These are phyloP conservation scores for Dacryopinax spathularia DNA, from an alignment of 768 basidiomycete species.

Conservation along the genomic window DNA sequence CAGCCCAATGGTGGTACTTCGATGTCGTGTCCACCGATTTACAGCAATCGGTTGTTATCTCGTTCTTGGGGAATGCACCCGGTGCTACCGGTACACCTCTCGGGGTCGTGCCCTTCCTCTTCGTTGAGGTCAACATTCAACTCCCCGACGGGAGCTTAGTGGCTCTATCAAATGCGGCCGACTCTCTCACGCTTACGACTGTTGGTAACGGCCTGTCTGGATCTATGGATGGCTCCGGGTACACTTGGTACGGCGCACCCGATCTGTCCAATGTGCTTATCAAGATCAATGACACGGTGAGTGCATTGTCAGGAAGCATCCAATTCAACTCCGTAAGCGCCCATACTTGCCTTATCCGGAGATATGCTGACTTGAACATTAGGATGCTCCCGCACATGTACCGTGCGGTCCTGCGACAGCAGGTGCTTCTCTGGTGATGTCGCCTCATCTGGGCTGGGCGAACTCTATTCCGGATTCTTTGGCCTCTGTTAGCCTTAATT, in stretches of 20 bases:
- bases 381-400: not conserved
- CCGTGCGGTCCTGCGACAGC: not conserved
- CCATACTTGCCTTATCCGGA: not conserved
- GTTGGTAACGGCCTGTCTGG: not conserved
- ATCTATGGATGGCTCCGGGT: not conserved
- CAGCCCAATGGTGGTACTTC: conserved; percentile 2
- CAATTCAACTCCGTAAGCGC: not conserved
- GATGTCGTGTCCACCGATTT: not conserved
- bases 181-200: not conserved
- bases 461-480: not conserved
- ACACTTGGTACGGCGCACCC: not conserved
- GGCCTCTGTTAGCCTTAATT: not conserved
- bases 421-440: not conserved
- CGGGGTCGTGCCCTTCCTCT: not conserved
- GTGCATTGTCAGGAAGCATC: not conserved
- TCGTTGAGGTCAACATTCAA: not conserved
- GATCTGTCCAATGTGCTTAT: not conserved
- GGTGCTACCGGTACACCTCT: not conserved
- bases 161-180: not conserved
- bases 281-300: not conserved
- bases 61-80: not conserved
- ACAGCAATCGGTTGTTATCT: not conserved
- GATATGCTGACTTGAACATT: not conserved
- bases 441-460: not conserved
- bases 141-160: not conserved